Evolutionary conservation across 768 basidiomycete species (phyloP), one percentile per base, ranked within the genome.

Genomic region (Mycena pura): DNA sequence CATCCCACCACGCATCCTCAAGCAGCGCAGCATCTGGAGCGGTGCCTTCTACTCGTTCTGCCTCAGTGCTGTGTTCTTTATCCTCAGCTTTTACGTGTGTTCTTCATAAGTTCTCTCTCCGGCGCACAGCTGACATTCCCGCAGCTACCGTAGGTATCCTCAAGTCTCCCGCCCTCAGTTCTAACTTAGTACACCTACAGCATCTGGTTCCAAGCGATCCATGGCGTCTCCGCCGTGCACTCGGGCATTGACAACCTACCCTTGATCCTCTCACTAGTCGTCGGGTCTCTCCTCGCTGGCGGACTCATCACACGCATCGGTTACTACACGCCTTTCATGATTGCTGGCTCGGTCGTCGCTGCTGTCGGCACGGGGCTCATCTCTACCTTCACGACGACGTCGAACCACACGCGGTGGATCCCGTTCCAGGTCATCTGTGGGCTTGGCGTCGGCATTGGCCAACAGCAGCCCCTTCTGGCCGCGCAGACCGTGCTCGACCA

Each of bases 231-330:
- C 7, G 76, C 83, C 0, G 64, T 78, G 17, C 34, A 54, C 11
- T 77, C 79, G 1, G 79, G 69, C n/a, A 62, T 70, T 51, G 60
- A 77, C 40, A 59, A 73, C 17, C 74, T 85, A 43, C 65, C 76
- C 2, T 46, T 78, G 41, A 71, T 77, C 6, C 69, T 79, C 54
- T 64, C 77, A 14, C 69, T 79, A 28, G 80, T 81, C 0, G 76
- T 79, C 3, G 48, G 72, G 13, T 74, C 80, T 1, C 71, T 85
- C 31, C 14, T 82, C 13, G 66, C 69, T 1, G 83, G 82, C 29
- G 76, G 22, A 65, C 21, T 71, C 0, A 75, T 83, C 34, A 74
- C 71, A 14, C 43, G 64, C 17, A 68, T 74, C 1, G 71, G 76
- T 5, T 67, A 71, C 29, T 85, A 84, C 67, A 54, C 75, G 11